A percentile compares a stretch with the other conserved stretches of the same genome.
phyloP scores from a whole-genome alignment of 73 alveolate species.

The Blepharisma stoltei region DNA sequence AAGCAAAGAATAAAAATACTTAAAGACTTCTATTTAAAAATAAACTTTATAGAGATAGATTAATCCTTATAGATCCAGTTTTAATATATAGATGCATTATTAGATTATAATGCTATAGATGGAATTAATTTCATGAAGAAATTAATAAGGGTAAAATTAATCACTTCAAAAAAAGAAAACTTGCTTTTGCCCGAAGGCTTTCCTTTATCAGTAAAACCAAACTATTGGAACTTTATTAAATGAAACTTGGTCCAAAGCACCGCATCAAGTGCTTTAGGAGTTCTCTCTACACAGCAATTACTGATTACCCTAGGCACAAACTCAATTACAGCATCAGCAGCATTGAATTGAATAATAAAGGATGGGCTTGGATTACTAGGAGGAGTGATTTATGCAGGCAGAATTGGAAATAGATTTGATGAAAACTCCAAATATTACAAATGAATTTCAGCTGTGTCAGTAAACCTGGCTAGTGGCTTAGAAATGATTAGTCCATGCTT shows the following conservation, averaged over 20 bases:
- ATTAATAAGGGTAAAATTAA: too few relatives aligned
- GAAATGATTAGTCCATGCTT: conserved; percentile 11
- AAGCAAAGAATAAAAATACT: too few relatives aligned
- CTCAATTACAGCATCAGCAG: conserved; percentile 28
- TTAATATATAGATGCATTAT: too few relatives aligned
- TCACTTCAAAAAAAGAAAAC: conserved; percentile 4
- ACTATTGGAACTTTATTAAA: background rate
- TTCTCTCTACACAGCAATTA: conserved; percentile 20
- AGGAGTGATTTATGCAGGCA: conserved; percentile 27
- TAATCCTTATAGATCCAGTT: too few relatives aligned
- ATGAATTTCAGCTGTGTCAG: conserved; percentile 13
- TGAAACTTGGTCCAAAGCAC: background rate
- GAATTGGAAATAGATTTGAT: conserved; percentile 1
- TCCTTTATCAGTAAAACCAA: background rate
- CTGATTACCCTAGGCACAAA: conserved; percentile 1
- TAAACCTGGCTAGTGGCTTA: background rate
- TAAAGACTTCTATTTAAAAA: too few relatives aligned
- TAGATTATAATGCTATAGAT: too few relatives aligned
- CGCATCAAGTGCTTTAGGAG: conserved; percentile 22
- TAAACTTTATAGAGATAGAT: too few relatives aligned
- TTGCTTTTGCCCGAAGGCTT: background rate
- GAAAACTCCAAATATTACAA: conserved; percentile 6
- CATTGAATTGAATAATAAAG: conserved; percentile 7
- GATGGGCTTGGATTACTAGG: conserved; percentile 19
- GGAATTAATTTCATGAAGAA: too few relatives aligned